These are phyloP conservation scores for Tremella yokohamensis DNA, from an alignment of 768 basidiomycete species.

Conservation along the genomic window DNA sequence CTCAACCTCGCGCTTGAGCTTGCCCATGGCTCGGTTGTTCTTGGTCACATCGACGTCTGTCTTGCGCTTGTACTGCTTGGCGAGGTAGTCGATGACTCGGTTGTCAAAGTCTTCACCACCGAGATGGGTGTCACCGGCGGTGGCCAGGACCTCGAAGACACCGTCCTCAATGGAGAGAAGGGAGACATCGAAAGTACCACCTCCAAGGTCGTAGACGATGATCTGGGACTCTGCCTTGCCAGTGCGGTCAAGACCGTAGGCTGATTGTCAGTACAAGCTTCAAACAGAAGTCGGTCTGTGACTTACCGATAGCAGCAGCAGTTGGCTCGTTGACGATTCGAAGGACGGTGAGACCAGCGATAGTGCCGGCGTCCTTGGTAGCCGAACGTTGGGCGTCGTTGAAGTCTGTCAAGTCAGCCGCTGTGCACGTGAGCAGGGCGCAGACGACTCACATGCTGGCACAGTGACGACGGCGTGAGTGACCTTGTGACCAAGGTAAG, in stretches of 20 bases:
- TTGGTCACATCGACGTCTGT: conserved; percentile 73
- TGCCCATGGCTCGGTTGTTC: conserved; percentile 80
- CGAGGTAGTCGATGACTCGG: conserved; percentile 93
- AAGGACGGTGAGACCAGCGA: conserved; percentile 89
- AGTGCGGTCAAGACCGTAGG: conserved; percentile 97
- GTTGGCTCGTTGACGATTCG: conserved; percentile 99
- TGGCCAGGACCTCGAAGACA: conserved; percentile 97
- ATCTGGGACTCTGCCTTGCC: conserved; percentile 85
- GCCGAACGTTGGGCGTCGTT: conserved; percentile 99
- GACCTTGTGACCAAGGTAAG: conserved; percentile 63
- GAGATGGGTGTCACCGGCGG: conserved; percentile 95
- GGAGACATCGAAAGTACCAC: conserved; percentile 97
- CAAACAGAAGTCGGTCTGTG: neutral
- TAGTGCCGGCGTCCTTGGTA: conserved; percentile 94
- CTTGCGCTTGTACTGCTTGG: conserved; percentile 95
- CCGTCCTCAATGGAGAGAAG: conserved; percentile 94
- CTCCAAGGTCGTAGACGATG: conserved; percentile 96
- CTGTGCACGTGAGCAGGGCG: neutral
- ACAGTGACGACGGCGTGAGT: conserved; percentile 65
- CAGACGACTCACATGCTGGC: conserved; percentile 63
- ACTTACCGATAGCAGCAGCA: conserved; percentile 79
- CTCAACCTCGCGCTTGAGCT: conserved; percentile 89
- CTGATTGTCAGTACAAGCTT: conserved; percentile 21
- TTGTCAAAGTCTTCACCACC: conserved; percentile 99
- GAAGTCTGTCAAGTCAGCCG: conserved; percentile 59